Base-by-base conservation (phyloP, 139 green algal genomes). In the Chlamydomonas sp. region DNA sequence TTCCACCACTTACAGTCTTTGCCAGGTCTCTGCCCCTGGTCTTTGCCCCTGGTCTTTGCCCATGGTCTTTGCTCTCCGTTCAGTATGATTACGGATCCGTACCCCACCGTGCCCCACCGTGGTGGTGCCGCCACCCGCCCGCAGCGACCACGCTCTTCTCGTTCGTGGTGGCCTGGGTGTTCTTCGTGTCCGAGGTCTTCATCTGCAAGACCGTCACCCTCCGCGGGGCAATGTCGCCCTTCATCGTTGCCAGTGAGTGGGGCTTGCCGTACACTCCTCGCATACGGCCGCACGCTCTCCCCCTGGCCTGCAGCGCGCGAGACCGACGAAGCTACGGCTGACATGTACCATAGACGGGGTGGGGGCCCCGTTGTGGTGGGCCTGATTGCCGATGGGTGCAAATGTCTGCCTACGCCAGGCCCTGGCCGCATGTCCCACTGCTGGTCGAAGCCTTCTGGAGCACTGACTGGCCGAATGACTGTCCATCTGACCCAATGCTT, bases 101-200 rank as follows among this genome's bases (percentile, higher is more conserved):
- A 59, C 73, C 73, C 16, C 73, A 14, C 8, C 73, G 16, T 78
- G 16, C 17, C 16, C 20, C 17, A 78, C 8, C 14, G 17, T 78
- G 16, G 17, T 49, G 8, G 17, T 78, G 8, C 20, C 20, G 31
- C 31, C 31, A 7, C 18, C 14, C 9, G 14, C 60, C 15, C 71
- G 83, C 93, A 98, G 96, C 86, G 5, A 94, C 93, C 9, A 98
- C 96, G 0, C 85, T 98, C 9, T 87, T 91, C 15, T 98, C 96
- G 0, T 98, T 98, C 77, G 78, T 95, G 7, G 90, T 96, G 14
- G 96, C 96, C 0, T 86, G 97, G 14, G 31, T 92, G 0, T 95
- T 97, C 91, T 98, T 98, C 83, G 5, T 90, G 31, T 86, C 90
- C 0, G 96, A 98, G 90, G 20, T 96, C 64, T 17, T 95, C 7